phyloP scores from a whole-genome alignment of 371 early-diverging fungal species.

The Apophysomyces ossiformis region DNA sequence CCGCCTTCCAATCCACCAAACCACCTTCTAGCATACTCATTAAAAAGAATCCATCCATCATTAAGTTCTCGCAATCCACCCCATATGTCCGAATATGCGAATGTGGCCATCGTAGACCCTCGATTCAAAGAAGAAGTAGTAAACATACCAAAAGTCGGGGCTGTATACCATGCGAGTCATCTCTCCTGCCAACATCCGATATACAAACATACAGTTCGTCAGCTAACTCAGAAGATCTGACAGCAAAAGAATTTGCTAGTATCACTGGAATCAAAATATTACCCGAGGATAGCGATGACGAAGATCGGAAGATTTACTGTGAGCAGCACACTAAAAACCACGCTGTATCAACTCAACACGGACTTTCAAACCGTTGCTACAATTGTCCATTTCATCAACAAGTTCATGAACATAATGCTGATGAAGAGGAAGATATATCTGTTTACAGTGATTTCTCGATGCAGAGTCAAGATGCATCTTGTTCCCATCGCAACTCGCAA shows the following conservation, averaged over 20 bases:
- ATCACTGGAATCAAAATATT: conserved; percentile 34
- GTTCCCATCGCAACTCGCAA: conserved; percentile 2
- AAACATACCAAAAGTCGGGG: conserved; percentile 3
- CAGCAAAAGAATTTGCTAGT: conserved; percentile 43
- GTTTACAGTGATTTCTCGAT: conserved; percentile 2
- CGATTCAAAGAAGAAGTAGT: neutral
- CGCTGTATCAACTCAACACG: neutral
- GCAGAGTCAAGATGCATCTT: neutral
- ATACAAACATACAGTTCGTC: conserved; percentile 25
- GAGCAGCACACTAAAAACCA: conserved; percentile 11
- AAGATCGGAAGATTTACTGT: conserved; percentile 6
- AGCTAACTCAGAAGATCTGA: conserved; percentile 34
- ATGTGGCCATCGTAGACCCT: neutral
- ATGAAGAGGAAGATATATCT: neutral
- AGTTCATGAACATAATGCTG: neutral
- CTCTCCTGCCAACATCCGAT: conserved; percentile 3
- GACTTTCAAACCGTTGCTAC: neutral
- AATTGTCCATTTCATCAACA: neutral
- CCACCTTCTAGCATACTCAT: conserved; percentile 13
- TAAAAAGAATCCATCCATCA: conserved; percentile 5
- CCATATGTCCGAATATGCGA: neutral
- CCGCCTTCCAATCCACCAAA: neutral
- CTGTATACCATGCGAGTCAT: conserved; percentile 14
- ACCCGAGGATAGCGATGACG: conserved; percentile 22
- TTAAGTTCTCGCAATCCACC: conserved; percentile 10